Base-by-base conservation (phyloP, 2,329 filamentous ascomycete genomes). In the Cordyceps tenuipes region DNA sequence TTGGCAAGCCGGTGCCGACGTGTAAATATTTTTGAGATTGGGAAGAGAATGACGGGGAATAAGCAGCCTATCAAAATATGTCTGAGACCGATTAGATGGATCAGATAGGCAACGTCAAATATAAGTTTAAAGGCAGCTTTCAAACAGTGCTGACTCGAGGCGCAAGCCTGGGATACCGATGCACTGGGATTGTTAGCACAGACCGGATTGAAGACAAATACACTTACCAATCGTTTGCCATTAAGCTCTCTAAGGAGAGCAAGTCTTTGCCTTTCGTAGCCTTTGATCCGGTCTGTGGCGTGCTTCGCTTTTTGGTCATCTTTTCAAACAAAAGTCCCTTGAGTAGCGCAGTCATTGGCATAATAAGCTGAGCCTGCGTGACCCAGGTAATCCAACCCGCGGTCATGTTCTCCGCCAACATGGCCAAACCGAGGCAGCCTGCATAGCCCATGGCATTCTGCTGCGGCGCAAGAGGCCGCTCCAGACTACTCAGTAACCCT, bases 371-470 rank as follows among this genome's bases (percentile, higher is more conserved):
- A n/a, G 52, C 26, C 21, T 49, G 50, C 3, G 58, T 55, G 8
- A 60, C 51, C 58, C 58, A 60, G 8, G 52, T 54, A 12, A 56
- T 56, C 58, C 50, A 49, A 12, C 52, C 47, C 15, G 56, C 56
- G 15, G 47, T 51, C 29, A 60, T 81, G 10, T 87, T 67, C 3
- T 73, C 46, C 71, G 79, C 82, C 68, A 89, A 85, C 13, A 79
- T 60, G 1, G 76, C 64, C 44, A 89, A 76, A 0, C 73, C 67
- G 41, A 70, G 69, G 63, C 77, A 79, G 66, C 87, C 82, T 0
- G 79, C 77, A 23, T 76, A 66, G 3, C 83, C 65, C 4, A 89
- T 66, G 1, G 79, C 78, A 53, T 81, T 73, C 84, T 85, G 87
- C 84, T 84, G 87, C 10, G 75, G 76, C 13, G 70, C 17, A 5